Evolutionary conservation across 108 stramenopile species (phyloP), one percentile per base, ranked within the genome.

Genomic region (Stephanodiscus minutulus): DNA sequence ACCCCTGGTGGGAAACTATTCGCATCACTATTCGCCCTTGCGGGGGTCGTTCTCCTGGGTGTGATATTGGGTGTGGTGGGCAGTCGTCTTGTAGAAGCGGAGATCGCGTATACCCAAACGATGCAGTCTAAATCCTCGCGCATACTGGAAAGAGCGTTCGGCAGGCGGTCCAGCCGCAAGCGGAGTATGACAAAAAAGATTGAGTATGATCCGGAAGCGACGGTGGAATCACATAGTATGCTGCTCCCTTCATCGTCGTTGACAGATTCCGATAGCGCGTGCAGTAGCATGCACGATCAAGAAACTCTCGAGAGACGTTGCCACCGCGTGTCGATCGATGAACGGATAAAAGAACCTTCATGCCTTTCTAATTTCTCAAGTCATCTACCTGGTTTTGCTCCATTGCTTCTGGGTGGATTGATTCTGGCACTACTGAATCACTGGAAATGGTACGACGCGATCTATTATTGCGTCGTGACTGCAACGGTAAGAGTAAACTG

Each of bases 401-500:
- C 67, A 17, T 28, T 68, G 52, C 25, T 76, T 20, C 54, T 76
- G 13, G 74, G 74, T 5, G 74, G 50, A 10, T 46, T 76, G 9
- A 46, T 63, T 2, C 64, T 76, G 47, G 74, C 67, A 37, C 2
- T 12, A 61, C 60, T 54, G 63, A 66, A 72, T 25, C 49, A 57
- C 64, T 81, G 82, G 66, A 39, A 44, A 35, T 72, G 67, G 66
- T 68, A 74, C 28, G 78, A 82, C 33, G 39, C 77, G 10, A 29
- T 88, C 48, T 88, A 88, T 60, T 88, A 77, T 53, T 76, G 82
- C 66, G 70, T 86, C 27, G 84, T 85, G 5, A 85, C 88, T 3
- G 82, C 82, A 22, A 85, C 85, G 18, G 65, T 74, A 35, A 74
- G 57, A 58, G 13, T n/a, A 79, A 20, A 13, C 24, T 31, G 24